A percentile compares a stretch with the other conserved stretches of the same genome.
phyloP scores from a whole-genome alignment of 306 rosid genomes.

The Carpinus viminea region DNA sequence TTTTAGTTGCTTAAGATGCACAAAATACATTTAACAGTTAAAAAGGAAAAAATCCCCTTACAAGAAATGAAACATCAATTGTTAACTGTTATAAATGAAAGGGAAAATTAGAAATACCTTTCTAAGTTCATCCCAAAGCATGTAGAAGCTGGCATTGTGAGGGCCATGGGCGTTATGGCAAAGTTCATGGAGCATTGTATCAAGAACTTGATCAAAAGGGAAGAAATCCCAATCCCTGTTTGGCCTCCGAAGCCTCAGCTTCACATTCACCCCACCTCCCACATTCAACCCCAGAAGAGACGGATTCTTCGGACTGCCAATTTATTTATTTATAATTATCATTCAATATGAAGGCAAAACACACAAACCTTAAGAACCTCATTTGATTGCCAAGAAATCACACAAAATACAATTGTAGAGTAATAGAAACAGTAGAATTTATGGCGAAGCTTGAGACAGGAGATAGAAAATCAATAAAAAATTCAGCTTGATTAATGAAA shows the following conservation, averaged over 20 bases:
- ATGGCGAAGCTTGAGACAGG: background rate
- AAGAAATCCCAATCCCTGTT: conserved; percentile 67
- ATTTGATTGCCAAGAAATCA: background rate
- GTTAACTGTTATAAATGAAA: conserved; percentile 14
- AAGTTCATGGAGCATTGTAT: conserved; percentile 98
- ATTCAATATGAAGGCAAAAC: conserved; percentile 11
- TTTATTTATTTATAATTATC: conserved; percentile 14
- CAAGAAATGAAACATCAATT: background rate
- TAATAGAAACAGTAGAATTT: background rate
- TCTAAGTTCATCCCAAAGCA: conserved; percentile 94
- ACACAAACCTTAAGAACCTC: background rate
- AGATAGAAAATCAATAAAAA: background rate
- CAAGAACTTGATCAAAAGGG: conserved; percentile 74
- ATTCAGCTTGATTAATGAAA: background rate
- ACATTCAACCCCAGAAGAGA: conserved; percentile 79
- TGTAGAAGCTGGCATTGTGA: conserved; percentile 84
- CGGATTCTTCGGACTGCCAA: conserved; percentile 70
- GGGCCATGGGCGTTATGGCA: conserved; percentile 82
- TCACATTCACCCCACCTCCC: conserved; percentile 72
- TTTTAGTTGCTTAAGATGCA: background rate
- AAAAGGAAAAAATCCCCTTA: background rate
- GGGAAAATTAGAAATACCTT: conserved; percentile 48
- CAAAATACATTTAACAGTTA: background rate
- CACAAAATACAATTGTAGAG: background rate
- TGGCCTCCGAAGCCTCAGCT: conserved; percentile 78